Conservation (phyloP, 106 monocot genomes). For the Dioscorea dumetorum region DNA sequence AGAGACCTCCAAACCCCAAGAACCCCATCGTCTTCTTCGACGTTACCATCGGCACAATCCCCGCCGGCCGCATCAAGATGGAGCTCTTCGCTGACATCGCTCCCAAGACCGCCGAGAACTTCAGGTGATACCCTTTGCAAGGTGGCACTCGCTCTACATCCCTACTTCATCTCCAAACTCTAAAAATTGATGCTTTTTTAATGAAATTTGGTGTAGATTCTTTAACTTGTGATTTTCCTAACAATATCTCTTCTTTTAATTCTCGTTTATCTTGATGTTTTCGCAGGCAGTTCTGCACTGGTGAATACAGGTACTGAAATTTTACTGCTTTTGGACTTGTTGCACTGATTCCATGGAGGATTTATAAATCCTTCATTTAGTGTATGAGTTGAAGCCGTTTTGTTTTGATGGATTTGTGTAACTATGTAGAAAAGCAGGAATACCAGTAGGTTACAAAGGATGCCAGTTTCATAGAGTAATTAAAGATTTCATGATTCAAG, state of each 20-base stretch:
- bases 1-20: slow-evolving; percentile 84
- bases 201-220: not conserved
- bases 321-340: not conserved
- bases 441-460: slow-evolving; percentile 81
- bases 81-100: slow-evolving; percentile 90
- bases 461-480: slow-evolving; percentile 97
- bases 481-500: slow-evolving; percentile 98
- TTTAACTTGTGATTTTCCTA: too few species aligned
- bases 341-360: not conserved
- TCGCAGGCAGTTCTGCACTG: slow-evolving; percentile 92
- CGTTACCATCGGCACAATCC: slow-evolving; percentile 89
- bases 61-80: slow-evolving; percentile 95
- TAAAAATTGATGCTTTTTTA: too few species aligned
- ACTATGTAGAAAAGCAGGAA: slow-evolving; percentile 55
- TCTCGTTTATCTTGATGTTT: slow-evolving; percentile 10
- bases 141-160: too few species aligned
- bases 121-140: slow-evolving; percentile 36
- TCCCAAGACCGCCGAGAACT: slow-evolving; percentile 98
- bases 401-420: not conserved
- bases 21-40: slow-evolving; percentile 98
- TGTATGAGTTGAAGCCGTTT: not conserved
- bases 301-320: slow-evolving; percentile 70
- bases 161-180: too few species aligned
- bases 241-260: too few species aligned
- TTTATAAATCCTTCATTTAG: not conserved